Percentiles rank a stretch among this genome's conserved stretches.
Conservation (phyloP, 768 basidiomycete genomes). For the Fomitopsis pulvina region DNA sequence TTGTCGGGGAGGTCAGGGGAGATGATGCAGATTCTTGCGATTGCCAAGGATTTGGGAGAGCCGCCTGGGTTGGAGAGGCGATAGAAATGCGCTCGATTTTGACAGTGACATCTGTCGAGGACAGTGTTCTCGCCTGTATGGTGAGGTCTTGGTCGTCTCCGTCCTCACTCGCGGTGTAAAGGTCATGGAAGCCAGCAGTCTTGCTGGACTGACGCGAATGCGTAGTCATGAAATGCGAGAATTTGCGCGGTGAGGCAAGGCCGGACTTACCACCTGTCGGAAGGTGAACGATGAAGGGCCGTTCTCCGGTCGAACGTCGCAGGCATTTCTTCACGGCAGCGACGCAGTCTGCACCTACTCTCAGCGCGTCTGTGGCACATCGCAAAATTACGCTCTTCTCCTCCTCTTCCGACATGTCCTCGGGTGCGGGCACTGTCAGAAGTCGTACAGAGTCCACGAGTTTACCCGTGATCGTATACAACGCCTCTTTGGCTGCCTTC, state of each 20-base stretch:
- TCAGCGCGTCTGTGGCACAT: conserved; percentile 83
- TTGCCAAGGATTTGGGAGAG: background rate
- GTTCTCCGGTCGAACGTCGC: conserved; percentile 52
- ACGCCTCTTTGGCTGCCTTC: conserved; percentile 63
- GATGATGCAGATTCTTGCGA: background rate
- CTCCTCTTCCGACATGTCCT: conserved; percentile 63
- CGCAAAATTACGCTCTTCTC: conserved; percentile 74
- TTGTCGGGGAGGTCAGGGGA: background rate
- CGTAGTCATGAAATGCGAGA: conserved; percentile 25
- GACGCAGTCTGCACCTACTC: conserved; percentile 85
- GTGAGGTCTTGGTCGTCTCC: conserved; percentile 60
- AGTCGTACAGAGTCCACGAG: conserved; percentile 84
- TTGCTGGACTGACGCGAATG: conserved; percentile 24
- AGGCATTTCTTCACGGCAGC: conserved; percentile 80
- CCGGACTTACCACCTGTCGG: conserved; percentile 44
- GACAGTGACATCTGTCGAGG: conserved; percentile 16
- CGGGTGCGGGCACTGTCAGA: conserved; percentile 48
- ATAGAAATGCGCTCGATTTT: background rate
- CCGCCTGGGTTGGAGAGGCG: background rate
- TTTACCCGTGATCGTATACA: conserved; percentile 81
- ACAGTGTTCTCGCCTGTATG: conserved; percentile 40
- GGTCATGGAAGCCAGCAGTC: conserved; percentile 29
- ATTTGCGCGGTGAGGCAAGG: conserved; percentile 40
- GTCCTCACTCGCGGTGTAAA: conserved; percentile 28
- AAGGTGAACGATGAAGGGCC: conserved; percentile 59